A percentile compares a stretch with the other conserved stretches of the same genome.
Evolutionary conservation across 2,329 filamentous ascomycete genomes (phyloP).

Genomic region (Beauveria caledonica): DNA sequence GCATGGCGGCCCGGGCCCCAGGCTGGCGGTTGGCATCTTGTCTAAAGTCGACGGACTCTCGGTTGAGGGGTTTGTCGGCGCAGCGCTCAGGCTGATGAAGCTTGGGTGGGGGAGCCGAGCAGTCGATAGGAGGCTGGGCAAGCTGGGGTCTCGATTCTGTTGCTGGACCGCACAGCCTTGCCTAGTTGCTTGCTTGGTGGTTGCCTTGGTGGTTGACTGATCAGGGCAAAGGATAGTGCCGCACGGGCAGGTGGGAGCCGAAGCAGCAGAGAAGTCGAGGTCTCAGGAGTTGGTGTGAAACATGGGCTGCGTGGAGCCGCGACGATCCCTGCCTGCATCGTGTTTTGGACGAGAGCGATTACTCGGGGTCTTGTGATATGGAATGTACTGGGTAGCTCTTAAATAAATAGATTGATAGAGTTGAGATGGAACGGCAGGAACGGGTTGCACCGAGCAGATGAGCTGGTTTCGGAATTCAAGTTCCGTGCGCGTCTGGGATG

Average conservation of each 20-base stretch:
- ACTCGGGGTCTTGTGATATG: not conserved
- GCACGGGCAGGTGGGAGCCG: not conserved
- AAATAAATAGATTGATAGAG: not conserved
- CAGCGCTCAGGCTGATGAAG: not conserved
- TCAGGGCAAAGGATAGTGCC: not conserved
- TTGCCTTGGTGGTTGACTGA: not conserved
- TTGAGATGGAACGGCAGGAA: not conserved
- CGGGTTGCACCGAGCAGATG: not conserved
- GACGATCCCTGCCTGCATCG: conserved; percentile 7
- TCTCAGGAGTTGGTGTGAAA: conserved; percentile 6
- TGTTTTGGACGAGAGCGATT: conserved; percentile 6
- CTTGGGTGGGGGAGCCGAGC: not conserved
- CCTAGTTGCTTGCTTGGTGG: too few relatives aligned
- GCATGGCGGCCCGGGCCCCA: not conserved
- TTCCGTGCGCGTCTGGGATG: not conserved
- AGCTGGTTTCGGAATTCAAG: not conserved
- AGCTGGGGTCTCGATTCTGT: not conserved
- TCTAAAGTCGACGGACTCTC: not conserved
- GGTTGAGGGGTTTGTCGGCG: not conserved
- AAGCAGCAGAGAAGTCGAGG: not conserved
- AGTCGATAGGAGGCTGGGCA: not conserved
- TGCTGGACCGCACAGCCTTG: not conserved
- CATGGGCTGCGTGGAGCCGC: conserved; percentile 6
- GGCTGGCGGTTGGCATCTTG: not conserved
- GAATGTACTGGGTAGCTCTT: not conserved